These are phyloP conservation scores for Haplographium delicatum DNA, from an alignment of 495 filamentous ascomycete species.

Conservation along the genomic window DNA sequence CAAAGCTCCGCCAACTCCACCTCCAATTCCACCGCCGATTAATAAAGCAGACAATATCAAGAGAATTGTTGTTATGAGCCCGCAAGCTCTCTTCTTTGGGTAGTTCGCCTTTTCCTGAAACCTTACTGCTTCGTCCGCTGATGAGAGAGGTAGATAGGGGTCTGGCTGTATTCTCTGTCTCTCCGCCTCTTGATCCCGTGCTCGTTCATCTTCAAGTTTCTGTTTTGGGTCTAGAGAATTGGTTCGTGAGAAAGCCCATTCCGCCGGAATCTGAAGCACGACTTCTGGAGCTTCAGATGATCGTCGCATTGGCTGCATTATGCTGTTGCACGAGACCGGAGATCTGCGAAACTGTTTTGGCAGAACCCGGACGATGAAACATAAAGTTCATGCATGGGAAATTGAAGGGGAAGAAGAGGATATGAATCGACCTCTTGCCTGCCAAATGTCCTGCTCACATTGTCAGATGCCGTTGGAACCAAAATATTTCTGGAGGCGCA, in stretches of 20 bases:
- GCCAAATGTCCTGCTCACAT: too few relatives aligned
- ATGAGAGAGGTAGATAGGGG: not conserved
- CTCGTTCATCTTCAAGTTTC: not conserved
- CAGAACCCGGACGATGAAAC: not conserved
- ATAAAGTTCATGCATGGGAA: not conserved
- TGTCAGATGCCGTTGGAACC: too few relatives aligned
- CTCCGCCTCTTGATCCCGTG: not conserved
- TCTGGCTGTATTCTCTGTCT: not conserved
- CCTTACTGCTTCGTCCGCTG: too few relatives aligned
- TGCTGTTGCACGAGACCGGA: not conserved
- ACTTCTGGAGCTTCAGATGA: constrained; percentile 17
- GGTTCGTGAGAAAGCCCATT: too few relatives aligned
- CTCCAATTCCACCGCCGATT: constrained; percentile 19
- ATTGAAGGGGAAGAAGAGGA: not conserved
- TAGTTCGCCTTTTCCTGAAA: not conserved
- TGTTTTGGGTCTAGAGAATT: not conserved
- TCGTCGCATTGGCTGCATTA: constrained; percentile 1
- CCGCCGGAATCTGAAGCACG: not conserved
- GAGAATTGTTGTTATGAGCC: constrained; percentile 1
- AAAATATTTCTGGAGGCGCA: too few relatives aligned
- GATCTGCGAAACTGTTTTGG: not conserved
- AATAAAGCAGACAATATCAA: constrained; percentile 10
- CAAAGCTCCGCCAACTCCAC: constrained; percentile 14
- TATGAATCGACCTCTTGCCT: not conserved
- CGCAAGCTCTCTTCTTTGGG: not conserved